Evolutionary conservation across 805 yeast genomes (phyloP).

Genomic region (Wickerhamiella azymoides): DNA sequence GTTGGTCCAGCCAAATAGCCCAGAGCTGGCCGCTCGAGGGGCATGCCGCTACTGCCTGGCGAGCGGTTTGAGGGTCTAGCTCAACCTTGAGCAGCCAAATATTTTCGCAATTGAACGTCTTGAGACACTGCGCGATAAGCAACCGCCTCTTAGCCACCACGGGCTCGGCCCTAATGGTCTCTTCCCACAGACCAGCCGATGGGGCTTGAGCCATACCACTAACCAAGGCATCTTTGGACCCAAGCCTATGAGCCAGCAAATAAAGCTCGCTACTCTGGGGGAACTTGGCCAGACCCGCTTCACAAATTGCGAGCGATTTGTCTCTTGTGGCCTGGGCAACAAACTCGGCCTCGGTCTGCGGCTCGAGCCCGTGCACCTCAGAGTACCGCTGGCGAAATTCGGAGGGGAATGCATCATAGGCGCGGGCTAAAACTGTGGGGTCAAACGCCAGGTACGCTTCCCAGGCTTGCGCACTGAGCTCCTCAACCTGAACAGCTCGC

Average conservation of each 20-base stretch:
- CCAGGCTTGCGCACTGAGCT: neutral
- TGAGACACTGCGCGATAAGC: neutral
- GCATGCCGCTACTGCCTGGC: slow-evolving; percentile 39
- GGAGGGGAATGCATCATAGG: neutral
- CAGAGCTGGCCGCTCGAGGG: slow-evolving; percentile 53
- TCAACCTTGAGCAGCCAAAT: neutral
- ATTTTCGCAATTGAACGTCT: neutral
- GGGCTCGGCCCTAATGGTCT: neutral
- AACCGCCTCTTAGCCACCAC: neutral
- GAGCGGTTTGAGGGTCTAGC: neutral
- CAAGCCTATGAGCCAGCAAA: neutral
- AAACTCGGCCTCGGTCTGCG: neutral
- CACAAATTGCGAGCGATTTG: neutral
- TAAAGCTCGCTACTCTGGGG: neutral
- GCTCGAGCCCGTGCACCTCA: neutral
- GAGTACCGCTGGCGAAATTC: neutral
- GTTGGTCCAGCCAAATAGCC: slow-evolving; percentile 40
- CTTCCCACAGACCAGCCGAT: slow-evolving; percentile 1
- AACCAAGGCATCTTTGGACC: neutral
- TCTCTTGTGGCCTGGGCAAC: neutral
- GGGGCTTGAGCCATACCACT: neutral
- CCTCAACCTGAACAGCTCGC: neutral
- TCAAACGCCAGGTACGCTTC: neutral
- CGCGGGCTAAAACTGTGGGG: neutral
- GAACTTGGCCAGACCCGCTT: neutral